Evolutionary conservation across 768 basidiomycete genomes (phyloP).

Genomic region (Tylopilus balloui): DNA sequence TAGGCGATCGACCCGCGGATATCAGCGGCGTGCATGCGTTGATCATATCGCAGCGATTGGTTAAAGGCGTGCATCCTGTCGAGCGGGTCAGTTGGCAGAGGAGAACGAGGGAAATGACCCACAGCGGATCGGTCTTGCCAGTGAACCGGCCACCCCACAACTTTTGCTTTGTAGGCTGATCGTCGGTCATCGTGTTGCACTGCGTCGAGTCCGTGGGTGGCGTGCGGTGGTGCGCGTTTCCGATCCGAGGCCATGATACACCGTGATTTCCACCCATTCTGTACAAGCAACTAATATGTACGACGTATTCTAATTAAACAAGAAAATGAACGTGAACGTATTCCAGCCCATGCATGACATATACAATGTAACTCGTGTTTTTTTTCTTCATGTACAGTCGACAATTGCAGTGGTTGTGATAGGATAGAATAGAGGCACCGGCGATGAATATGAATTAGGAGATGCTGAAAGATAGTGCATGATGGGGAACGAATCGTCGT

Average conservation of each 20-base stretch:
- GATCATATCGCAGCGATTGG: slow-evolving; percentile 91
- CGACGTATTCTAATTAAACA: slow-evolving; percentile 1
- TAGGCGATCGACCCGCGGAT: slow-evolving; percentile 95
- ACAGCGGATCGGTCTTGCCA: slow-evolving; percentile 70
- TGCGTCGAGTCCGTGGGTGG: no score
- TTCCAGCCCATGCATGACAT: slow-evolving; percentile 7
- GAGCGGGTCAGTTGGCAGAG: slow-evolving; percentile 3
- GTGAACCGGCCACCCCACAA: slow-evolving; percentile 89
- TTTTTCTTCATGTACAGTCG: slow-evolving; percentile 12
- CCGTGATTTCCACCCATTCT: no score
- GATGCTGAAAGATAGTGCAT: slow-evolving; percentile 13
- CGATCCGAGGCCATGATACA: no score
- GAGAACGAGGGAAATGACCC: neutral
- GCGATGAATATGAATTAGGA: slow-evolving; percentile 3
- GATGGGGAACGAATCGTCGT: neutral
- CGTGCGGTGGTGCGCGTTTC: no score
- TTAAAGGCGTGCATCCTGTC: slow-evolving; percentile 95
- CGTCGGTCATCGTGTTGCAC: slow-evolving; percentile 33
- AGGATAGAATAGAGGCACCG: slow-evolving; percentile 1
- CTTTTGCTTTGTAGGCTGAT: slow-evolving; percentile 59
- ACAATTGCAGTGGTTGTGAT: neutral
- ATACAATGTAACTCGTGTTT: slow-evolving; percentile 7
- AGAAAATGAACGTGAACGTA: neutral
- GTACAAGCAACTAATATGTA: no score
- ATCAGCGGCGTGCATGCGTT: slow-evolving; percentile 89